Evolutionary conservation across 768 basidiomycete genomes (phyloP), one percentile per base, ranked within the genome.

Genomic region (Pulveroboletus sp.): DNA sequence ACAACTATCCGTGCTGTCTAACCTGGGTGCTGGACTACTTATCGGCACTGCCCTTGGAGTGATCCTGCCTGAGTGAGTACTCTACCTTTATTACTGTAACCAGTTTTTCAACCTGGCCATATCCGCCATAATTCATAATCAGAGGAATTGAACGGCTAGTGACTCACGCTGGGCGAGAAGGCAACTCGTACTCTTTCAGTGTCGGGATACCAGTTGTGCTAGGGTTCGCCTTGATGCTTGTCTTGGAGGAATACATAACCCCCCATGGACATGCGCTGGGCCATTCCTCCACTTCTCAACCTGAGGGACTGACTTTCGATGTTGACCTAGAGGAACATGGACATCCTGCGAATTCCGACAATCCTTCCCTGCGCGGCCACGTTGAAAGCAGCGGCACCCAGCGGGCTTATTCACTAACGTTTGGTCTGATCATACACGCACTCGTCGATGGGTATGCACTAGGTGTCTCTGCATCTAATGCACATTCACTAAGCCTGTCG

Each of bases 401-500:
- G 30, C 71, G 71, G 14, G 83, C 84, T 9, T 80, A 85, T 43
- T 76, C 93, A 31, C 76, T 94, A 31, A 90, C 93, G 1, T 68
- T 97, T 9, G 96, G 94, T 2, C 73, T 98, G 38, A 77, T 91
- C 22, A 79, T 93, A 22, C 95, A 99, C 62, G 89, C 84, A 1
- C 75, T 93, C 41, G 89, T 93, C 0, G 96, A 99, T 67, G 94
- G 96, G 4, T 82, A 96, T 49, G 92, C 91, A 3, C 73, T 98
- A 32, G 96, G 95, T 20, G 86, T 93, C 17, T 86, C 88, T 3
- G 76, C 79, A 12, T 69, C 85, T 10, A 61, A 63, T 17, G 49
- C 67, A 1, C 71, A 55, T 49, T 68, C 72, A 16, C 73, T 71
- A 20, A 75, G 72, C 30, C 63, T 97, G 27, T 89, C 93, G 1